phyloP scores from a whole-genome alignment of 2,329 filamentous ascomycete genomes.

The Dactylellina leptospora region DNA sequence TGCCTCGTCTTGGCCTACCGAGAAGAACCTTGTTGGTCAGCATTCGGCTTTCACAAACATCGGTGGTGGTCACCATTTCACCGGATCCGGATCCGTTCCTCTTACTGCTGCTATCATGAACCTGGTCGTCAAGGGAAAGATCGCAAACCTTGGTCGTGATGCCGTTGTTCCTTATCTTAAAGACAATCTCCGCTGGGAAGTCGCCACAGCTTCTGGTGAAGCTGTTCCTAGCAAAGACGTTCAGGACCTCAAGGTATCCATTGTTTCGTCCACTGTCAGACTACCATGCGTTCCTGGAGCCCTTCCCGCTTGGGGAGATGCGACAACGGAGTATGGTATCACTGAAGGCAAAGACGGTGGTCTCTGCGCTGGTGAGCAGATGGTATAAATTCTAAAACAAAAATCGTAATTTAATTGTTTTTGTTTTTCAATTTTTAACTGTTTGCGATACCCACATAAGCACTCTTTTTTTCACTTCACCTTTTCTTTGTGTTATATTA shows the following conservation, averaged over 20 bases:
- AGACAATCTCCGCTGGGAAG: conserved; percentile 58
- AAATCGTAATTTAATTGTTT: neutral
- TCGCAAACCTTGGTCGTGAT: conserved; percentile 57
- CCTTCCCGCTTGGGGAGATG: conserved; percentile 36
- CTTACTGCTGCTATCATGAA: conserved; percentile 60
- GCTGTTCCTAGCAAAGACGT: conserved; percentile 40
- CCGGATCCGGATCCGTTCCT: conserved; percentile 61
- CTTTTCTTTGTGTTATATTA: conserved; percentile 16
- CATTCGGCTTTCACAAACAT: conserved; percentile 60
- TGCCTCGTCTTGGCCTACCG: conserved; percentile 59
- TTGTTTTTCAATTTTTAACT: neutral
- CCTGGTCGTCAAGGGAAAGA: conserved; percentile 56
- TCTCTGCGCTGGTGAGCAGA: conserved; percentile 34
- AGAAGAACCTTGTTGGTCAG: conserved; percentile 61
- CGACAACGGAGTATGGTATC: conserved; percentile 43
- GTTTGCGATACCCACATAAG: conserved; percentile 40
- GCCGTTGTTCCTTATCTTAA: conserved; percentile 58
- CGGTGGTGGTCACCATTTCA: conserved; percentile 55
- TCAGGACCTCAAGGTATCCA: conserved; percentile 31
- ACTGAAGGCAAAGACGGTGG: conserved; percentile 46
- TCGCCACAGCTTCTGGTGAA: conserved; percentile 34
- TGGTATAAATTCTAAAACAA: conserved; percentile 9
- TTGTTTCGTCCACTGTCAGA: conserved; percentile 43
- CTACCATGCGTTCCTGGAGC: conserved; percentile 32
- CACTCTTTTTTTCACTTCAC: conserved; percentile 6